Conservation (phyloP, 1,284 basidiomycete species). For the Ustanciosporium gigantosporum region DNA sequence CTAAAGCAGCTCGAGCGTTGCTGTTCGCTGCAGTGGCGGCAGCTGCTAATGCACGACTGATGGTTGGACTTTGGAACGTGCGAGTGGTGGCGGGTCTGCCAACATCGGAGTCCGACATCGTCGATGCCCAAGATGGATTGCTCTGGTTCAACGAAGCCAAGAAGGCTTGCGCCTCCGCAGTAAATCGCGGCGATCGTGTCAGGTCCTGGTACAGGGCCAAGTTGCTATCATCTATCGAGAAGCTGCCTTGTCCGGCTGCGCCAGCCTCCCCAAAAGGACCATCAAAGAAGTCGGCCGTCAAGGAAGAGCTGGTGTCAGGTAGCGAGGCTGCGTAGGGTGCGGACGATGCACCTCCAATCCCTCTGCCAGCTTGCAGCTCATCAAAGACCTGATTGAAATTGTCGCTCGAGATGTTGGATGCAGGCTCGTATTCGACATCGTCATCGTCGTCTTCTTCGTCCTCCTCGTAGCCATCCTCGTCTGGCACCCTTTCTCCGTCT, state of each 20-base stretch:
- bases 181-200: conserved; percentile 5
- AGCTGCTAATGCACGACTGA: not conserved
- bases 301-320: not conserved
- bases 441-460: conserved; percentile 29
- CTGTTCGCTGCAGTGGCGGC: not conserved
- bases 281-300: conserved; percentile 33
- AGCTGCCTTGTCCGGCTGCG: not conserved
- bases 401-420: conserved; percentile 4
- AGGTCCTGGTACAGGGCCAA: conserved; percentile 22
- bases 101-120: not conserved
- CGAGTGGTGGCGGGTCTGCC: not conserved
- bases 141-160: not conserved
- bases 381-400: conserved; percentile 25
- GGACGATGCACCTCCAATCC: not conserved
- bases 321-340: conserved; percentile 3
- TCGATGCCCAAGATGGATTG: not conserved
- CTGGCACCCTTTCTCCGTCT: conserved; percentile 10
- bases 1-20: not conserved
- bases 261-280: conserved; percentile 18
- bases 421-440: conserved; percentile 16
- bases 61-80: not conserved
- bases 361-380: conserved; percentile 9
- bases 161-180: not conserved
- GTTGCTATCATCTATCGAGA: conserved; percentile 8
- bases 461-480: conserved; percentile 33